Base-by-base conservation (phyloP, 2,329 filamentous ascomycete species). In the Fusarium marasasianum region DNA sequence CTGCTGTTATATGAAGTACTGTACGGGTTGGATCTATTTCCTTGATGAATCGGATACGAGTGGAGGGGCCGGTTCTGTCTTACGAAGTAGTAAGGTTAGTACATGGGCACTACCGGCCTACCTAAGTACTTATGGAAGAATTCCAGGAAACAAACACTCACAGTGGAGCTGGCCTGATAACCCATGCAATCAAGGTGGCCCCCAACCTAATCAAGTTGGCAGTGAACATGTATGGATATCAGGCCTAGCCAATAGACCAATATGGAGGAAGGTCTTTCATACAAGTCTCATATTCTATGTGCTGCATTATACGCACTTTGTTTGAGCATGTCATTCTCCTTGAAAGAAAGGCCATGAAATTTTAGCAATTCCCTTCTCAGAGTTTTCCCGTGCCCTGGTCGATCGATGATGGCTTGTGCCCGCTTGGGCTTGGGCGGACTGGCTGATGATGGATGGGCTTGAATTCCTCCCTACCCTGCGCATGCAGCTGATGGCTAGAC, bases 371-470 rank as follows among this genome's bases (percentile, higher is more conserved):
- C 20, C 45, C 33, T 13, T 43, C 33, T 53, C 59, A 37, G 41
- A 56, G 53, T 56, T 35, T 35, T 40, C 48, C 62, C 45, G n/a
- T 54, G 63, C 56, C 50, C 53, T 35, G 50, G 65, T 63, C 50
- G 62, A 72, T 74, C 71, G 51, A 72, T 74, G 59, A 74, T 69
- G 64, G 63, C 55, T 44, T 58, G 66, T 40, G 58, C 54, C 54
- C 60, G 37, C 70, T 71, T 70, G 51, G 71, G 60, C 56, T 73
- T 73, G 69, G 69, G 33, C 59, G 59, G 64, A 33, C 69, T 72
- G 59, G 47, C 44, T 69, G 71, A 58, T 45, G 50, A 35, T 71
- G 56, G 62, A 47, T 63, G 45, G 54, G 57, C 62, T 66, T 47
- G 38, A 53, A 51, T 41, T 45, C 38, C 59, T 47, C 38, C 44